Base-by-base conservation (phyloP, 805 yeast genomes). In the Torulaspora maleeae region DNA sequence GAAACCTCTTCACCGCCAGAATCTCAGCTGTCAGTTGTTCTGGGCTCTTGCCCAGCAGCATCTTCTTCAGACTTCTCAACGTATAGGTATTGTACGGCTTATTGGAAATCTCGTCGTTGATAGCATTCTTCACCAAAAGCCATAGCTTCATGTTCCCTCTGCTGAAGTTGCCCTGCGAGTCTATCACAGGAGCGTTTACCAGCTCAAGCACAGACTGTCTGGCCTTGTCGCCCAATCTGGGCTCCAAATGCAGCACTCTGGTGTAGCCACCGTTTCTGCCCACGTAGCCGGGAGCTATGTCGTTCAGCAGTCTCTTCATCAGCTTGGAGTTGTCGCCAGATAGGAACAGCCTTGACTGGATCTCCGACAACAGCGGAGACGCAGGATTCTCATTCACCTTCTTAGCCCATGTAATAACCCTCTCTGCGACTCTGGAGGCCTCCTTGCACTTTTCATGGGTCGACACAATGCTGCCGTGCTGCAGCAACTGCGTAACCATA, bases 141-240 rank as follows among this genome's bases (percentile, higher is more conserved):
- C 70, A 66, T 30, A 60, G 51, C 43, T 58, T 60, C 43, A 64
- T 30, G 38, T 64, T 61, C 17, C 69, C 69, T 27, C 58, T 58
- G 20, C 48, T 53, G 32, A 59, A 46, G 11, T 48, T 41, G n/a
- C 55, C 58, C 22, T 42, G 48, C 3, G 50, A 24, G 25, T 53
- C 61, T 6, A 54, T 27, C 6, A 61, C 60, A 3, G 72, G 66
- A 3, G 82, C 79, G 55, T 86, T 96, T 1, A 91, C 95, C 38
- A 93, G 72, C 66, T 93, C 99, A 43, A 93, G 60, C 7, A 90
- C 81, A 0, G 93, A 82, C 74, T 86, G 93, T 27, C 90, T 90
- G 0, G 97, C 95, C 50, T 81, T 84, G 63, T 93, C 99, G 45
- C 93, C 90, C 38, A 83, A 66, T 53, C 98, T 75, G 13, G 90